Percentiles rank a stretch among this genome's conserved stretches.
These are phyloP conservation scores for Diplogelasinospora grovesii DNA, from an alignment of 495 filamentous ascomycete genomes.

Conservation along the genomic window DNA sequence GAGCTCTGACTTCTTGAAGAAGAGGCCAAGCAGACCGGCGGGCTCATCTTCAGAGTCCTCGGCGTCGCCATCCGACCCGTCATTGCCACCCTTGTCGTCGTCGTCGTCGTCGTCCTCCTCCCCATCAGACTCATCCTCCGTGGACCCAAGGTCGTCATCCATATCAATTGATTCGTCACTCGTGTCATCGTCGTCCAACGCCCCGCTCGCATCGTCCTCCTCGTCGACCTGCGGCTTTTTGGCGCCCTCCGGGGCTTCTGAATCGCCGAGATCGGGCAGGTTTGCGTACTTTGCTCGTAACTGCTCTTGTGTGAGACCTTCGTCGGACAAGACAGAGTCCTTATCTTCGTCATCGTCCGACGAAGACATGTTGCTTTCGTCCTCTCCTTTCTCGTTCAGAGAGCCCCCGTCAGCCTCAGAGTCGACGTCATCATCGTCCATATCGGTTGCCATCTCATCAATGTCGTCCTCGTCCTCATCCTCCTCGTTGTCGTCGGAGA, in stretches of 20 bases:
- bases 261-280: slow-evolving; percentile 39
- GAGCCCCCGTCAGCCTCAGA: slow-evolving; percentile 24
- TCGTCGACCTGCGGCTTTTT: slow-evolving; percentile 10
- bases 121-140: slow-evolving; percentile 50
- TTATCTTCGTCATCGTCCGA: slow-evolving; percentile 53
- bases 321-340: slow-evolving; percentile 57
- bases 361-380: slow-evolving; percentile 70
- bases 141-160: slow-evolving; percentile 75
- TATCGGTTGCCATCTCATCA: slow-evolving; percentile 37
- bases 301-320: slow-evolving; percentile 70
- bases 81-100: slow-evolving; percentile 37
- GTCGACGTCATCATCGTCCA: slow-evolving; percentile 21
- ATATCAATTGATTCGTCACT: slow-evolving; percentile 83
- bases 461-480: slow-evolving; percentile 41
- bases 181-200: slow-evolving; percentile 49
- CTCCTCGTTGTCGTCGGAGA: slow-evolving; percentile 46
- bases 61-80: slow-evolving; percentile 38
- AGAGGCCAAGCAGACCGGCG: slow-evolving; percentile 62
- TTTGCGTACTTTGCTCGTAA: slow-evolving; percentile 72
- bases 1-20: slow-evolving; percentile 43
- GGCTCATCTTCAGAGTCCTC: slow-evolving; percentile 48
- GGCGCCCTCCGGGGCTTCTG: slow-evolving; percentile 10
- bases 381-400: slow-evolving; percentile 27
- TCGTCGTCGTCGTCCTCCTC: too few relatives aligned
- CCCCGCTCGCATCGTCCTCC: slow-evolving; percentile 21